Conservation (phyloP, 225 moss, liverwort and hornwort species). For the Physcomitrium patens region DNA sequence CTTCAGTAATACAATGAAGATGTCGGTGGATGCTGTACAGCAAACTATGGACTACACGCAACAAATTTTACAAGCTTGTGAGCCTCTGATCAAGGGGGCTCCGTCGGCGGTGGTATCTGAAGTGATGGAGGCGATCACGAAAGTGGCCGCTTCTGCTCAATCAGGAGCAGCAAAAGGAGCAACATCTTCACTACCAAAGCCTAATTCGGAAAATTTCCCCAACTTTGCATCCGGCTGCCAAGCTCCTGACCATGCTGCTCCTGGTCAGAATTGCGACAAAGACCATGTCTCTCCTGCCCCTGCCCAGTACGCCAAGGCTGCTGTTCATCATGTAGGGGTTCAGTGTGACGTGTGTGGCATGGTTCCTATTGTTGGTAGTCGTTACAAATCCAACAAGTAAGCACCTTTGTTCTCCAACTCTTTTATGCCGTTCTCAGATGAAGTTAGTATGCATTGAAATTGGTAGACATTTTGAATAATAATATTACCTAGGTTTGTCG, state of each 20-base stretch:
- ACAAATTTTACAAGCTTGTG: conserved; percentile 45
- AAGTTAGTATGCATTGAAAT: neutral
- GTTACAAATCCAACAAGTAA: conserved; percentile 4
- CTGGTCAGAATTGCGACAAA: no score
- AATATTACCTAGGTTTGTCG: neutral
- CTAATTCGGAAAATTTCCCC: no score
- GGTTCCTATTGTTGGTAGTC: neutral
- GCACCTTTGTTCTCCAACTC: neutral
- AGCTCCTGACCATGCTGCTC: no score
- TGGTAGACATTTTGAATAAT: neutral
- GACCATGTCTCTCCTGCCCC: neutral
- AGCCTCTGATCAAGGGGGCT: conserved; percentile 47
- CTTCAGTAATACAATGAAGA: conserved; percentile 42
- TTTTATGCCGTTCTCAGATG: neutral
- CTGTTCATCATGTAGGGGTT: neutral
- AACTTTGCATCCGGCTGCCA: no score
- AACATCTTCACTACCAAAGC: no score
- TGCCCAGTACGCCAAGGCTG: no score
- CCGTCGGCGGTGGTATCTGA: conserved; percentile 45
- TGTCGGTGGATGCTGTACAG: conserved; percentile 52
- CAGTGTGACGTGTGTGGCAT: neutral
- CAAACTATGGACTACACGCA: conserved; percentile 41
- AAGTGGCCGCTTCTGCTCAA: neutral
- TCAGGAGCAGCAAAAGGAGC: no score
- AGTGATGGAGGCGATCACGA: conserved; percentile 42